Base-by-base conservation (phyloP, 2,329 filamentous ascomycete genomes). In the Ilyonectria mors-panacis region DNA sequence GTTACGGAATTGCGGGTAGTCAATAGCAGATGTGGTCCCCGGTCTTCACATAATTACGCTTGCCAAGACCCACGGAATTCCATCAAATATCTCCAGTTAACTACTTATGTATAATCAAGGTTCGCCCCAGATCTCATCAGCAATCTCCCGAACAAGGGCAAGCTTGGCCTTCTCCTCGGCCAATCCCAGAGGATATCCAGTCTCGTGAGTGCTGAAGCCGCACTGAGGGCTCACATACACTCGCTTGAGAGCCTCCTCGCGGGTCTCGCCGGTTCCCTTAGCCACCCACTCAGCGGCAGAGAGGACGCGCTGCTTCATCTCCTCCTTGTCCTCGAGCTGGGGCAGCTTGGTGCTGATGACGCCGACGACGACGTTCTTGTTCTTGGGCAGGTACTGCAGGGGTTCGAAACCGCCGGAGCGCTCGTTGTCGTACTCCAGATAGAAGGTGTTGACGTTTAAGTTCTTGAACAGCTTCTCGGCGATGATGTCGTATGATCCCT, bases 91-190 rank as follows among this genome's bases (percentile, higher is more conserved):
- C 39, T 42, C 17, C 17, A 39, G 6, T 15, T 39, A 3, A 39
- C 15, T 17, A n/a, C 30, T 9, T 7, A 33, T 33, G 8, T 12
- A 17, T 4, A 53, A 37, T 71, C 5, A 80, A 48, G 78, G 68
- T 65, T 80, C 73, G 1, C 77, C 78, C 93, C 92, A 95, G 65
- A 94, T 87, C 75, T 91, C 88, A 76, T 94, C 88, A 3, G 93
- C 92, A 74, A 95, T 89, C 73, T 89, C 84, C 70, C 92, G 87
- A 19, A 94, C 91, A 59, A 95, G 81, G 71, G 87, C 84, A 75
- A 95, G 81, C 84, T 94, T 95, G 79, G 87, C 89, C 81, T 88
- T 88, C 90, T 94, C 91, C 68, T 93, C 92, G 51, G 93, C 88
- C 69, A 89, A 84, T 23, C 85, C 87, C 60, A 95, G 84, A 15